Conservation (phyloP, 2,329 filamentous ascomycete species). For the Exophiala oligosperma region DNA sequence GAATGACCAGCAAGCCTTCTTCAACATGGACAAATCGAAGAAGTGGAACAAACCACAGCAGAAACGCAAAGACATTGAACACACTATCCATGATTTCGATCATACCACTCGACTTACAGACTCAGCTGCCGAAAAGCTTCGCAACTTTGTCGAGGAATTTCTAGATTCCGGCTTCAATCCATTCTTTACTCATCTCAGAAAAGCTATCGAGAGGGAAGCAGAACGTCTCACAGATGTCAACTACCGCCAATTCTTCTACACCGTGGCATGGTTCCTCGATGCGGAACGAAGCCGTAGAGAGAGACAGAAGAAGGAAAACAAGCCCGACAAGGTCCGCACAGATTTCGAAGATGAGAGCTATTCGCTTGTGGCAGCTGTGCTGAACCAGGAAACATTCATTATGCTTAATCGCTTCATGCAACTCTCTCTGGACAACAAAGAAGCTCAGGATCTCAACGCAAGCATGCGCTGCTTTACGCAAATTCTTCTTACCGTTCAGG, state of each 20-base stretch:
- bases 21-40: conserved; percentile 89
- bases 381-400: conserved; percentile 95
- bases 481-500: conserved; percentile 86
- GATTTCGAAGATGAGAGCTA: conserved; percentile 72
- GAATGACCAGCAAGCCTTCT: conserved; percentile 69
- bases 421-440: conserved; percentile 74
- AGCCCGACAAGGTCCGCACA: conserved; percentile 47
- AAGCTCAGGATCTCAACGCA: conserved; percentile 82
- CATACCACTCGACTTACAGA: conserved; percentile 68
- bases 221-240: conserved; percentile 77
- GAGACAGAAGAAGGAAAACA: conserved; percentile 54
- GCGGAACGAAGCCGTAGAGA: conserved; percentile 75
- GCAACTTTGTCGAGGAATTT: conserved; percentile 86
- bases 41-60: conserved; percentile 81
- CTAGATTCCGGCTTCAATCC: conserved; percentile 95
- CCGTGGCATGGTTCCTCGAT: conserved; percentile 88
- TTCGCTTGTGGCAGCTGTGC: conserved; percentile 80
- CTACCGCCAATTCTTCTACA: conserved; percentile 83
- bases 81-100: conserved; percentile 70
- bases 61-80: conserved; percentile 61
- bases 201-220: conserved; percentile 85
- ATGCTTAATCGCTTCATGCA: conserved; percentile 82
- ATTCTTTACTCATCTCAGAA: conserved; percentile 78
- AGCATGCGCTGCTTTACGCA: conserved; percentile 95
- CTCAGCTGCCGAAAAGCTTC: conserved; percentile 73